Base-by-base conservation (phyloP, 352 stramenopile genomes). In the Globisporangium echinulatum region DNA sequence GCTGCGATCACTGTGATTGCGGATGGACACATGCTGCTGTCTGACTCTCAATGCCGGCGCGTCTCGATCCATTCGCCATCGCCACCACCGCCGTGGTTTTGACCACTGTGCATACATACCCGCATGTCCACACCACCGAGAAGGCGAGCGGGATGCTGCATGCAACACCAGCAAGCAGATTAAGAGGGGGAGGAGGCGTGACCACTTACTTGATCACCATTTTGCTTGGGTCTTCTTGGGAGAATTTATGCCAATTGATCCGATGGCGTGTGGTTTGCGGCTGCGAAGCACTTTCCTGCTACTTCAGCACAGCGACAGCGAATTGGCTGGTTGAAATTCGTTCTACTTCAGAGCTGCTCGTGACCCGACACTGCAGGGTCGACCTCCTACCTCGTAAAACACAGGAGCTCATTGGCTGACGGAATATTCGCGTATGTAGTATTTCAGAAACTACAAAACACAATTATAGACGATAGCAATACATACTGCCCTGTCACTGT, bases 201-300 rank as follows among this genome's bases (percentile, higher is more conserved):
- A 25, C 46, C 61, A 91, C 84, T 72, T 93, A 93, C 84, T 93
- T 93, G 77, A 93, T 93, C 79, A 93, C 84, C 84, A 93, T 91
- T 82, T 88, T 88, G 77, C 79, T 81, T 86, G 52, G 76, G 81
- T 88, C 78, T 90, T 89, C 79, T 92, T 83, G 77, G 82, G 82
- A 91, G 81, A 89, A 83, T 89, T 85, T 85, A 88, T 86, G 78
- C 78, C 75, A 85, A 88, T 81, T 87, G 72, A 88, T 70, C 74
- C 67, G 68, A 52, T 75, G 58, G 51, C 72, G 57, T 33, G 56
- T 49, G 49, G 62, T 71, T 69, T 62, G 33, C 42, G 59, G 68
- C 59, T 63, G 53, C 54, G 60, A 55, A 42, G 52, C 36, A 43
- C 57, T 59, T 66, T 64, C 66, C 54, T 60, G 58, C 66, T 82